Conservation (phyloP, 768 basidiomycete species). For the Lactifluus pinguis region DNA sequence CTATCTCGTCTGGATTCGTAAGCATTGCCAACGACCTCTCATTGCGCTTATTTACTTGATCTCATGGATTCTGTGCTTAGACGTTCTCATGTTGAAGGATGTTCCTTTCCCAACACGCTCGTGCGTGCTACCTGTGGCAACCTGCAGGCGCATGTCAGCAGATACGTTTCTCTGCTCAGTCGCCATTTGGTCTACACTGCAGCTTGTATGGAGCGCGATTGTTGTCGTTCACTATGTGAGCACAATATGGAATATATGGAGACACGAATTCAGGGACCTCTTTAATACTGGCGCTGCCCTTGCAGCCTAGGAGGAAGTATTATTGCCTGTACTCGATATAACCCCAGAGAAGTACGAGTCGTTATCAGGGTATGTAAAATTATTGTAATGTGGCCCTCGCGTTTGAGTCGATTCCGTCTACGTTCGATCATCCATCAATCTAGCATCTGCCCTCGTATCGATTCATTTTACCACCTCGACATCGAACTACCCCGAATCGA, state of each 20-base stretch:
- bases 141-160: background rate
- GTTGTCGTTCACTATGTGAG: background rate
- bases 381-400: too few relatives aligned
- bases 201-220: background rate
- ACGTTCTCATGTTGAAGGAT: background rate
- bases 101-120: background rate
- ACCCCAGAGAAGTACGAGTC: too few relatives aligned
- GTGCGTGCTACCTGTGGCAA: background rate
- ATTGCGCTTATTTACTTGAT: background rate
- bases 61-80: background rate
- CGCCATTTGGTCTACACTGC: background rate
- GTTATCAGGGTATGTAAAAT: too few relatives aligned
- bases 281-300: background rate
- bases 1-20: conserved; percentile 5
- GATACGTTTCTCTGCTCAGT: conserved; percentile 1
- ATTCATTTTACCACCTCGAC: too few relatives aligned
- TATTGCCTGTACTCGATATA: too few relatives aligned
- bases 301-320: background rate
- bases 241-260: background rate
- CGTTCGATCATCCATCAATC: too few relatives aligned
- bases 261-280: background rate
- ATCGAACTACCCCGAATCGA: too few relatives aligned
- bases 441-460: too few relatives aligned
- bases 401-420: too few relatives aligned
- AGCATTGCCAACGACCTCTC: background rate